phyloP scores from a whole-genome alignment of 78 protist genomes.

The Planoprotostelium fungivorum region DNA sequence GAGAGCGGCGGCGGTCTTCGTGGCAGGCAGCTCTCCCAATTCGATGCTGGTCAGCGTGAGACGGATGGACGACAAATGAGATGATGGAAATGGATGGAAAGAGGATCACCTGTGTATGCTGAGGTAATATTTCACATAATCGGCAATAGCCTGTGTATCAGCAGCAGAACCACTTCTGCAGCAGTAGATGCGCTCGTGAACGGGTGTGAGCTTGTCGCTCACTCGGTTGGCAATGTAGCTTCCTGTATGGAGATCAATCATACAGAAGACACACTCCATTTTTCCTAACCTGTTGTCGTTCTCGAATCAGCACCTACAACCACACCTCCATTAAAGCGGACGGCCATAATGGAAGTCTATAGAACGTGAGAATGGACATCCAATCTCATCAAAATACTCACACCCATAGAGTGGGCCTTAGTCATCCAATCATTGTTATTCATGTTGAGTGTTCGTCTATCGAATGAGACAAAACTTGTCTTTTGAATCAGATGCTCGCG shows the following conservation, averaged over 20 bases:
- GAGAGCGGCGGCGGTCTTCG: conserved; percentile 89
- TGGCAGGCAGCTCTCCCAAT: conserved; percentile 76
- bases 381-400: neutral
- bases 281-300: conserved; percentile 80
- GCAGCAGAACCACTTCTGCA: conserved; percentile 98
- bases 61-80: neutral
- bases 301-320: conserved; percentile 96
- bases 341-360: conserved; percentile 97
- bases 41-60: conserved; percentile 53
- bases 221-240: conserved; percentile 93
- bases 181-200: conserved; percentile 83
- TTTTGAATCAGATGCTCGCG: no score
- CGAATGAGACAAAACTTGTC: neutral
- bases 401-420: neutral
- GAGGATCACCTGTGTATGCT: conserved; percentile 61
- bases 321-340: conserved; percentile 92
- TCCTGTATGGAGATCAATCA: conserved; percentile 20
- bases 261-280: neutral
- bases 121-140: conserved; percentile 73
- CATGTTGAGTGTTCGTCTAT: neutral
- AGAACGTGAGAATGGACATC: neutral
- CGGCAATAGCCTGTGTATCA: conserved; percentile 95
- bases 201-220: conserved; percentile 88
- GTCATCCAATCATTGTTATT: neutral
- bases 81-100: neutral